A percentile compares a stretch with the other conserved stretches of the same genome.
phyloP scores from a whole-genome alignment of 352 stramenopile species.

The Phytophthora litchii region DNA sequence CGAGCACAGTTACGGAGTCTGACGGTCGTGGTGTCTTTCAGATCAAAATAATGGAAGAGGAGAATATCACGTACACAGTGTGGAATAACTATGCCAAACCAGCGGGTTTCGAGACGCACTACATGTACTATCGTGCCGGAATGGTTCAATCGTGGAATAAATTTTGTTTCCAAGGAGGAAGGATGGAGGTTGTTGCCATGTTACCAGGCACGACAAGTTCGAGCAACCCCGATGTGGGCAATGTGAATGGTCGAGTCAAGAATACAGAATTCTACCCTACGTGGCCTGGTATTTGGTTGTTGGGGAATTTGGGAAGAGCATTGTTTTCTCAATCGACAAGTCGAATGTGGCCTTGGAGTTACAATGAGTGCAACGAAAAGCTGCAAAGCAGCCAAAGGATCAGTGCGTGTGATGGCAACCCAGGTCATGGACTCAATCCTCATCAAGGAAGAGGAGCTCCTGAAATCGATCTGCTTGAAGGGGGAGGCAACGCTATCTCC shows the following conservation, averaged over 20 bases:
- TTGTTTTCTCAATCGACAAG: conserved; percentile 93
- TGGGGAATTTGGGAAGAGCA: conserved; percentile 94
- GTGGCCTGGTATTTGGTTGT: conserved; percentile 95
- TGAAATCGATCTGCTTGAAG: conserved; percentile 95
- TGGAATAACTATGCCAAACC: conserved; percentile 53
- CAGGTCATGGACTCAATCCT: conserved; percentile 91
- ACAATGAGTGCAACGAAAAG: conserved; percentile 82
- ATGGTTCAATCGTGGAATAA: conserved; percentile 94
- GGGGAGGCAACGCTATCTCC: conserved; percentile 70
- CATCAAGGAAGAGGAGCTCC: conserved; percentile 88
- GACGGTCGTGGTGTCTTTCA: conserved; percentile 41
- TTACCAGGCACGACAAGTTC: conserved; percentile 83
- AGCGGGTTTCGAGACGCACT: conserved; percentile 41
- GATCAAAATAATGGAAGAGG: conserved; percentile 44
- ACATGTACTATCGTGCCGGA: conserved; percentile 62
- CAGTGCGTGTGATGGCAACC: conserved; percentile 87
- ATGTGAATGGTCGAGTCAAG: conserved; percentile 38
- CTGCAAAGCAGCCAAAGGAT: conserved; percentile 48
- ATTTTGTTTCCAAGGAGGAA: conserved; percentile 92
- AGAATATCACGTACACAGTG: conserved; percentile 51
- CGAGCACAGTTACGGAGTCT: conserved; percentile 40
- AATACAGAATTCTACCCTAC: conserved; percentile 64
- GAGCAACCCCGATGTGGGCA: conserved; percentile 59
- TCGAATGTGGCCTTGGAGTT: conserved; percentile 96
- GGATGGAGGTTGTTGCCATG: conserved; percentile 89